phyloP scores from a whole-genome alignment of 306 rosid genomes.

The Chamaecrista fasciculata region DNA sequence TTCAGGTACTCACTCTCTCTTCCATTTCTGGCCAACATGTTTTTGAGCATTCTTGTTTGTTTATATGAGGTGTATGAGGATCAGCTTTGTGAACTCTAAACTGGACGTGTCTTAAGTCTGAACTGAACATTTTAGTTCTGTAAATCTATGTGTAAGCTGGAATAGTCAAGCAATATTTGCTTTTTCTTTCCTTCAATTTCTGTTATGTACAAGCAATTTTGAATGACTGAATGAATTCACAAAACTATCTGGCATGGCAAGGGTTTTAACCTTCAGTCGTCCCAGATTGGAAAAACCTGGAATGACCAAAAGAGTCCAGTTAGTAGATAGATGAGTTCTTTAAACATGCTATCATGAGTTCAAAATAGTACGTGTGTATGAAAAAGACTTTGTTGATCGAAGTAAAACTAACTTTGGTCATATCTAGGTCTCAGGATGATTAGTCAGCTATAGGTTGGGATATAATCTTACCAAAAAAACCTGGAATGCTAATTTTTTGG shows the following conservation, averaged over 20 bases:
- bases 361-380: no score
- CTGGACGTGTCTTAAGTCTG: no score
- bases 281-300: not conserved
- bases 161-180: no score
- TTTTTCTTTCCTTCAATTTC: not conserved
- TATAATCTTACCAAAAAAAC: no score
- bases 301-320: not conserved
- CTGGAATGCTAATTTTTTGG: no score
- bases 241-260: not conserved
- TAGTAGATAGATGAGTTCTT: no score
- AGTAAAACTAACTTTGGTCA: no score
- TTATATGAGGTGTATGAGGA: not conserved
- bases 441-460: no score
- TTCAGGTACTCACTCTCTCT: slow-evolving; percentile 56
- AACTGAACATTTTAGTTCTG: slow-evolving; percentile 1
- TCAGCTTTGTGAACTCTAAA: not conserved
- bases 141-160: not conserved
- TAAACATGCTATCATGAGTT: no score
- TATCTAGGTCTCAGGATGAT: no score
- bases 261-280: not conserved
- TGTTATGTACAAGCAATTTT: not conserved
- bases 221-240: no score
- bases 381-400: no score
- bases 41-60: not conserved
- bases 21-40: not conserved